Percentiles rank a stretch among this genome's conserved stretches.
Evolutionary conservation across 225 moss, liverwort and hornwort species (phyloP).

Genomic region (Physcomitrellopsis africana): DNA sequence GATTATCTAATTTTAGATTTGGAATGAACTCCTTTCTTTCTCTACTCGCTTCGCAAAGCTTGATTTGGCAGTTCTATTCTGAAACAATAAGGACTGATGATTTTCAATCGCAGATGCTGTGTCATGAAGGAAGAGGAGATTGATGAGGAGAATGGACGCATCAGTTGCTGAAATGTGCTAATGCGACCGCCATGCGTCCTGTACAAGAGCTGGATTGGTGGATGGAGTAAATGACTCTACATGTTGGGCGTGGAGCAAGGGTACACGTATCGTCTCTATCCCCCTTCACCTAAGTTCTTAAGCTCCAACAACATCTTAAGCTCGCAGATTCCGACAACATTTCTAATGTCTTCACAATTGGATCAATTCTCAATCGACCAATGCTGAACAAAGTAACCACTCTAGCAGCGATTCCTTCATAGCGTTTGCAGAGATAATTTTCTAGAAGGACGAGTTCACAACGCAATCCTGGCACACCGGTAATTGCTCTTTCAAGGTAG

Average conservation of each 20-base stretch:
- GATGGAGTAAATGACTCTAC: conserved; percentile 5
- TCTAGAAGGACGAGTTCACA: conserved; percentile 30
- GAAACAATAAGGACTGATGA: neutral
- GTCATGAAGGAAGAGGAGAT: neutral
- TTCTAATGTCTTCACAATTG: conserved; percentile 31
- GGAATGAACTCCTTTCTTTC: neutral
- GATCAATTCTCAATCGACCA: neutral
- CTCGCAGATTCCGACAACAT: conserved; percentile 40
- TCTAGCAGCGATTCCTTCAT: conserved; percentile 23
- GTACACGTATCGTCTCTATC: neutral
- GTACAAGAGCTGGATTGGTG: conserved; percentile 27
- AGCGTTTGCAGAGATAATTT: conserved; percentile 30
- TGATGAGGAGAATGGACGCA: conserved; percentile 10
- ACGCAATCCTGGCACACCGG: conserved; percentile 38
- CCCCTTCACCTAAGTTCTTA: neutral
- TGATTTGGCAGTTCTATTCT: neutral
- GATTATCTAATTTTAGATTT: neutral
- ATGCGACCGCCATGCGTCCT: conserved; percentile 18
- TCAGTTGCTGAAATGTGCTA: conserved; percentile 7
- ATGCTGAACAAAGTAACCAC: neutral
- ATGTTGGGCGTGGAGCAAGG: neutral
- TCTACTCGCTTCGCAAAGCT: neutral
- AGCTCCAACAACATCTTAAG: conserved; percentile 32
- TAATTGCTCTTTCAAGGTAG: conserved; percentile 29
- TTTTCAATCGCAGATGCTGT: neutral